Percentiles rank a stretch among this genome's conserved stretches.
Conservation (phyloP, 2,329 filamentous ascomycete species). For the Sclerotinia borealis region DNA sequence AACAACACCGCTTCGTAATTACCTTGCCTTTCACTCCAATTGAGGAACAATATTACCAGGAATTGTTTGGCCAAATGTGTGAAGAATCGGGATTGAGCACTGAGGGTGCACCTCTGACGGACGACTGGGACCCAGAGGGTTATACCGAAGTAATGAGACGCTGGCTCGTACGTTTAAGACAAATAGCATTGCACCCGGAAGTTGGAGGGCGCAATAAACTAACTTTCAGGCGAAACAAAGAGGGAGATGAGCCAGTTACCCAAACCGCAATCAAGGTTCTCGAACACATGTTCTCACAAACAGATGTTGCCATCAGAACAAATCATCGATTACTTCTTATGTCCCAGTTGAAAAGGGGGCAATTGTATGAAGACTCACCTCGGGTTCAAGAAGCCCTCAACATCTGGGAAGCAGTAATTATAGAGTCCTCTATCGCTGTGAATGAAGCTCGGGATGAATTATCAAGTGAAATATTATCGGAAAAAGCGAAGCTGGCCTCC, state of each 20-base stretch:
- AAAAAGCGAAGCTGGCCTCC: neutral
- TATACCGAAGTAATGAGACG: slow-evolving; percentile 66
- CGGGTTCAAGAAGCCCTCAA: slow-evolving; percentile 60
- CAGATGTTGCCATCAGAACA: slow-evolving; percentile 57
- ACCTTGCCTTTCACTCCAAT: slow-evolving; percentile 85
- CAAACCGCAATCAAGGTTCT: slow-evolving; percentile 82
- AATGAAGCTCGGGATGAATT: slow-evolving; percentile 59
- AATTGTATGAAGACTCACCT: slow-evolving; percentile 71
- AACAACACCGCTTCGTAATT: slow-evolving; percentile 80
- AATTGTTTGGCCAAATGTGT: slow-evolving; percentile 70
- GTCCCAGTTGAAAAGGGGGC: slow-evolving; percentile 62
- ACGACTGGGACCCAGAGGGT: slow-evolving; percentile 58
- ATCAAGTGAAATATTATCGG: slow-evolving; percentile 36
- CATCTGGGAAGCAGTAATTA: slow-evolving; percentile 58
- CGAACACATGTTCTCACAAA: slow-evolving; percentile 85
- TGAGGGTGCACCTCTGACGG: slow-evolving; percentile 42
- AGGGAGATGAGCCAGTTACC: slow-evolving; percentile 55
- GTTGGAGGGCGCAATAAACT: slow-evolving; percentile 62
- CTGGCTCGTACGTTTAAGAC: slow-evolving; percentile 72
- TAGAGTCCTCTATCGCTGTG: slow-evolving; percentile 48
- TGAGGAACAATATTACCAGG: slow-evolving; percentile 83
- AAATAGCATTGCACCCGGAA: slow-evolving; percentile 81
- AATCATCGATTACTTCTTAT: slow-evolving; percentile 64
- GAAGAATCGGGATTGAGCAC: slow-evolving; percentile 58
- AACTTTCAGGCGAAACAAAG: slow-evolving; percentile 46